Conservation (phyloP, 495 filamentous ascomycete genomes). For the Daldinia caldariorum region DNA sequence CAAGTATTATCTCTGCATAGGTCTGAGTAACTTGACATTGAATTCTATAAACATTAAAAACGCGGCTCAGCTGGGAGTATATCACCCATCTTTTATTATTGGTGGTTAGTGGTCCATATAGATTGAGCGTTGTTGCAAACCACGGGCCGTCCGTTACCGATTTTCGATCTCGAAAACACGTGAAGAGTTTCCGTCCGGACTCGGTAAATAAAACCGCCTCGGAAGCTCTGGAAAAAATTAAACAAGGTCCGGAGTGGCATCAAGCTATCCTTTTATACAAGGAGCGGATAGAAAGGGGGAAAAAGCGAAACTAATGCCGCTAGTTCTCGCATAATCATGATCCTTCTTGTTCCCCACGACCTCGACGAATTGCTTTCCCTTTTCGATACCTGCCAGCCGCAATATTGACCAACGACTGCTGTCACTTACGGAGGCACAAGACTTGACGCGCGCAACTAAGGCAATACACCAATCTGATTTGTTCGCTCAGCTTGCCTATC, state of each 20-base stretch:
- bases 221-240: conserved; percentile 2
- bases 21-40: conserved; percentile 6
- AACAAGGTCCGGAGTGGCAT: conserved; percentile 10
- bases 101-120: conserved; percentile 20
- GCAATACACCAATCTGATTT: conserved; percentile 38
- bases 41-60: conserved; percentile 19
- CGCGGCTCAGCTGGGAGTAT: background rate
- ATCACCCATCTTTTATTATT: conserved; percentile 11
- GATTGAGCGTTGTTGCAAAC: conserved; percentile 18
- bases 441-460: conserved; percentile 32
- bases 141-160: conserved; percentile 15
- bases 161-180: conserved; percentile 23
- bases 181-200: conserved; percentile 30
- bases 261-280: conserved; percentile 31
- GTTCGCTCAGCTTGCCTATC: conserved; percentile 42
- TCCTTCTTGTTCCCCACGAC: conserved; percentile 45
- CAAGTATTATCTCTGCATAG: conserved; percentile 9
- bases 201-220: conserved; percentile 21
- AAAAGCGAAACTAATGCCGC: conserved; percentile 28
- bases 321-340: conserved; percentile 43
- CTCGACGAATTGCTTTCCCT: conserved; percentile 48
- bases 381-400: conserved; percentile 44
- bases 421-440: conserved; percentile 36
- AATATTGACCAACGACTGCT: conserved; percentile 39
- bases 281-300: conserved; percentile 7